Base-by-base conservation (phyloP, 139 green algal species). In the Asterochloris sp. region DNA sequence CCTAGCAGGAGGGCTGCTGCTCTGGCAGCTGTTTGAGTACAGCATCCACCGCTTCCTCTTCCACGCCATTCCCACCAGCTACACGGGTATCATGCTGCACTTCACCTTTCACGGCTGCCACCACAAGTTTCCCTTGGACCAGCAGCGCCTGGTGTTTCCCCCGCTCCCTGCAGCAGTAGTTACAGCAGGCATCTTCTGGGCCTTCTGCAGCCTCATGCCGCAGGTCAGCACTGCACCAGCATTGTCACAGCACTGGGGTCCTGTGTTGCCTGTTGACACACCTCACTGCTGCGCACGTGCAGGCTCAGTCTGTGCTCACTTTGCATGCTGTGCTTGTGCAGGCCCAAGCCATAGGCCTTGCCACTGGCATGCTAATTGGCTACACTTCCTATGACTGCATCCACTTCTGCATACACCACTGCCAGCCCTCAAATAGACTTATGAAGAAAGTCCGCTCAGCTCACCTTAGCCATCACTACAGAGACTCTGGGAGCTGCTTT, bases 91-190 rank as follows among this genome's bases (percentile, higher is more conserved):
- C 85, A 94, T 91, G 1, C 69, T 96, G 0, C 96, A 99, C 84
- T 99, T 98, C 81, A 82, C 97, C 0, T 93, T 99, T 69, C 96
- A 99, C 73, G 96, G 96, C 60, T 96, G 91, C 85, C 96, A 99
- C 84, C 96, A 99, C 92, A 99, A 99, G 89, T 97, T 90, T 80
- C 96, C 96, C 10, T 88, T 90, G 76, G 96, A 99, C 83, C 74
- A 76, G n/a, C 73, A 92, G 54, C 86, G 96, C 6, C 89, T 99
- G 11, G 96, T 99, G 0, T 98, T 99, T 77, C 96, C 96, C n/a
- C 95, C 95, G 6, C 69, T 95, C 13, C 91, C 94, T 0, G 92
- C 91, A 10, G 89, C 85, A 4, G 54, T 87, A 10, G 85, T 96
- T 9, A 80, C 88, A 0, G 76, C 76, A 0, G 60, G 74, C 4